Evolutionary conservation across 495 filamentous ascomycete species (phyloP).

Genomic region (Penicillium nucicola): DNA sequence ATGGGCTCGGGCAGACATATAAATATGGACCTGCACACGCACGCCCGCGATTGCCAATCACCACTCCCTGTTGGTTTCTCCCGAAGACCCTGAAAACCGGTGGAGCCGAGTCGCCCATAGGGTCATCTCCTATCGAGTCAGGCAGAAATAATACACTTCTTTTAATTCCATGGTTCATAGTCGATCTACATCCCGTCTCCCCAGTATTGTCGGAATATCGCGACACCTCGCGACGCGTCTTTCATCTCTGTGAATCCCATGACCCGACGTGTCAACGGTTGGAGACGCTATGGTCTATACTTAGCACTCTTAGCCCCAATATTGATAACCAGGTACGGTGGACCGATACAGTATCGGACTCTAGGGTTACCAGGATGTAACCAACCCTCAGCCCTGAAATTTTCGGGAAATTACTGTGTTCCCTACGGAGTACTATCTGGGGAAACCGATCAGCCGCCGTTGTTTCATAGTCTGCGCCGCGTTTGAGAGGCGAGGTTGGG

Average conservation of each 20-base stretch:
- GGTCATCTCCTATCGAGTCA: neutral
- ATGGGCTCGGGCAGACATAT: neutral
- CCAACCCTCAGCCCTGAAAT: constrained; percentile 5
- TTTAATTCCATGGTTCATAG: neutral
- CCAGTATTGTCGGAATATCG: neutral
- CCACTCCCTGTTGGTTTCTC: neutral
- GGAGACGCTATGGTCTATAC: neutral
- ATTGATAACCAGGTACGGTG: neutral
- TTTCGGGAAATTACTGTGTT: neutral
- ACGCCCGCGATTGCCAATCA: neutral
- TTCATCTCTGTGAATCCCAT: neutral
- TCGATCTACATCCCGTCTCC: neutral
- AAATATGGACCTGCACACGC: neutral
- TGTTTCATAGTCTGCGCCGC: constrained; percentile 8
- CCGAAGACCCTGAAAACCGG: neutral
- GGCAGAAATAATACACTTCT: neutral
- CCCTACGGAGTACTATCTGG: constrained; percentile 4
- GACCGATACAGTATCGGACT: too few relatives aligned
- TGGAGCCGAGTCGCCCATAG: neutral
- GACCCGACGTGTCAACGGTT: neutral
- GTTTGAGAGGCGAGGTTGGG: constrained; percentile 1
- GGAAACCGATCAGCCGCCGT: constrained; percentile 6
- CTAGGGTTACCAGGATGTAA: too few relatives aligned
- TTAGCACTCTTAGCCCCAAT: neutral
- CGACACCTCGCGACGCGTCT: neutral